Evolutionary conservation across 2,329 filamentous ascomycete species (phyloP), one percentile per base, ranked within the genome.

Genomic region (Stemphylium beticola): DNA sequence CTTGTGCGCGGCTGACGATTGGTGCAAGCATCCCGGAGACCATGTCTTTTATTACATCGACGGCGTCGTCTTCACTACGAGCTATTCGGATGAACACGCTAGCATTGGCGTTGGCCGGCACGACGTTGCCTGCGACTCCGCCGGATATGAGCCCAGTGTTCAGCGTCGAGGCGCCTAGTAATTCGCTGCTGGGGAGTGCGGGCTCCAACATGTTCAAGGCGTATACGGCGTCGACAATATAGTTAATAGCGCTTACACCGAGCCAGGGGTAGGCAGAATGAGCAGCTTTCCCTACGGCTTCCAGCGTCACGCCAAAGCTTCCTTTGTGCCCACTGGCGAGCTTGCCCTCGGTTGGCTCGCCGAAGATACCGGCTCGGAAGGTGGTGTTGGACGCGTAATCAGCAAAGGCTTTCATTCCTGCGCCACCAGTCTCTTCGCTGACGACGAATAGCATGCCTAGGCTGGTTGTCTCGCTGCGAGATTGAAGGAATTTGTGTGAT

Each of bases 251-350:
- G 61, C 87, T 93, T 68, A 87, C 85, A 3, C 92, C 93, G 7
- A 96, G 81, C 86, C 89, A 92, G 0, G 93, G 93, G 72, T 98
- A 97, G 2, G 92, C 93, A 12, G 88, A 92, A 76, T 98, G 93
- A 0, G 90, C 91, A 0, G 87, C 89, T 58, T 87, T 86, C 17
- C 93, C 93, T 29, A 82, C 81, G 0, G 89, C 89, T 12, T 78
- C 77, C 55, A 97, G 68, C 1, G 81, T 78, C 67, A 92, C 87
- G 36, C 82, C 82, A 2, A 92, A 74, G 47, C 85, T 87, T 26
- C 93, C 93, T 78, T 98, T 97, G 82, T 97, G 93, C 3, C 93
- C 93, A 43, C 89, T 87, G 0, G 91, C 92, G 24, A 97, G 87
- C 74, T 89, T 91, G 62, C 88, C 84, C 68, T 96, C 91, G 0